Percentiles rank a stretch among this genome's conserved stretches.
These are phyloP conservation scores for Lecanicillium sp. DNA, from an alignment of 2,329 filamentous ascomycete species.

Conservation along the genomic window DNA sequence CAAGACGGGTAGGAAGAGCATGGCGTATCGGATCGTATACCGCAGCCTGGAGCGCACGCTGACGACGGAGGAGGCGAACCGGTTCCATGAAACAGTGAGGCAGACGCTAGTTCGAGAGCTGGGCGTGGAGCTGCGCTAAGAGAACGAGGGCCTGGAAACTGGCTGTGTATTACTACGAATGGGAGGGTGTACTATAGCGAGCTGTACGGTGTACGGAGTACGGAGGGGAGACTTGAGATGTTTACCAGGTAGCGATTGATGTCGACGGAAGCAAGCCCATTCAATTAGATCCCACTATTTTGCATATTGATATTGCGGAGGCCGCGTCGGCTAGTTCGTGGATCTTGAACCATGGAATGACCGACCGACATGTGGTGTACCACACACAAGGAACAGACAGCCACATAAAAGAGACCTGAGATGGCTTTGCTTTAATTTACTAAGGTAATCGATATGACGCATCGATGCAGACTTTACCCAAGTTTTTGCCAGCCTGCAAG, in stretches of 20 bases:
- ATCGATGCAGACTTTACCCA: constrained; percentile 2
- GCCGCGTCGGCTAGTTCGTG: too few relatives aligned
- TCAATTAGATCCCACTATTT: too few relatives aligned
- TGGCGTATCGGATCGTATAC: constrained; percentile 93
- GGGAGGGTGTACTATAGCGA: too few relatives aligned
- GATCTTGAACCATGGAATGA: too few relatives aligned
- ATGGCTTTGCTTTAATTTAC: too few relatives aligned
- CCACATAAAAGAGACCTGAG: too few relatives aligned
- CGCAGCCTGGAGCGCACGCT: constrained; percentile 85
- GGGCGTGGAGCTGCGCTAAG: constrained; percentile 57
- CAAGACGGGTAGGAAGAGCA: constrained; percentile 71
- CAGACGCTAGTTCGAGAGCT: constrained; percentile 59
- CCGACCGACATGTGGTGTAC: too few relatives aligned
- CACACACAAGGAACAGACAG: too few relatives aligned
- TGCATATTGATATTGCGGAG: too few relatives aligned
- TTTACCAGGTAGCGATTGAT: too few relatives aligned
- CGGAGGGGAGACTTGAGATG: not conserved
- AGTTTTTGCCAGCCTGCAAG: constrained; percentile 6
- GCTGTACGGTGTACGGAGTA: not conserved
- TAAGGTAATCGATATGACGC: not conserved
- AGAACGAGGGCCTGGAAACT: not conserved
- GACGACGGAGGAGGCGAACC: constrained; percentile 73
- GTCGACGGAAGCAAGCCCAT: too few relatives aligned
- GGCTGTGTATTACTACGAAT: constrained; percentile 1
- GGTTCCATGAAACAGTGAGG: constrained; percentile 63